These are phyloP conservation scores for Ceratocystis eucalypticola DNA, from an alignment of 2,329 filamentous ascomycete genomes.

Conservation along the genomic window DNA sequence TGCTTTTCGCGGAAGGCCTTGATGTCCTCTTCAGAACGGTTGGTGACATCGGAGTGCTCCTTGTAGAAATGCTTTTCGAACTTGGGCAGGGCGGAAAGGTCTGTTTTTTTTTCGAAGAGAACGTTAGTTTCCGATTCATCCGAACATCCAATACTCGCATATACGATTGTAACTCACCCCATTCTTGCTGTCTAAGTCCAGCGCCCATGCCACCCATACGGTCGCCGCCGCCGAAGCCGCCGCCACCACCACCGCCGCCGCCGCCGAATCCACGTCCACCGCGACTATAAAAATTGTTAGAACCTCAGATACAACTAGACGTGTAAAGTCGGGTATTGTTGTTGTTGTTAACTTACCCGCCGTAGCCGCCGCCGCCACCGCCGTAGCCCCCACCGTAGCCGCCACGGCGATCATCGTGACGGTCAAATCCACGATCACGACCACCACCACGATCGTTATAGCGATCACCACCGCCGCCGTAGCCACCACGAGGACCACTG, in stretches of 20 bases:
- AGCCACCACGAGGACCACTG: conserved; percentile 25
- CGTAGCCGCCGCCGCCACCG: conserved; percentile 23
- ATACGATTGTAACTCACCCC: conserved; percentile 48
- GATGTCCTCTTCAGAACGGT: conserved; percentile 64
- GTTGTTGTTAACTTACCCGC: conserved; percentile 27
- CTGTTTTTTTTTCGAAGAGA: conserved; percentile 32
- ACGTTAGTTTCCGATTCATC: not conserved
- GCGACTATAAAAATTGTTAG: conserved; percentile 29
- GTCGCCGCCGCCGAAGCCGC: conserved; percentile 63
- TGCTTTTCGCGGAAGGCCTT: conserved; percentile 77
- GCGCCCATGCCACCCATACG: conserved; percentile 86
- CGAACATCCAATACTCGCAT: not conserved
- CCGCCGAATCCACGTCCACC: conserved; percentile 29
- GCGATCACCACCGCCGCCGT: conserved; percentile 27
- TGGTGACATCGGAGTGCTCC: conserved; percentile 67
- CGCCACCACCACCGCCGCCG: conserved; percentile 21
- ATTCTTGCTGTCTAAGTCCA: conserved; percentile 74
- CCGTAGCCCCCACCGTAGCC: conserved; percentile 22
- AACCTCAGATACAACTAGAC: not conserved
- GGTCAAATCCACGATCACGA: conserved; percentile 28
- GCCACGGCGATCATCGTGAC: conserved; percentile 30
- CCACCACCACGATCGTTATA: conserved; percentile 29
- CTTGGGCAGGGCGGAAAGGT: conserved; percentile 68
- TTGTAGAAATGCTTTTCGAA: conserved; percentile 99
- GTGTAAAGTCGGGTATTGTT: not conserved